Evolutionary conservation across 768 basidiomycete genomes (phyloP), one percentile per base, ranked within the genome.

Genomic region (Suillus weaverae): DNA sequence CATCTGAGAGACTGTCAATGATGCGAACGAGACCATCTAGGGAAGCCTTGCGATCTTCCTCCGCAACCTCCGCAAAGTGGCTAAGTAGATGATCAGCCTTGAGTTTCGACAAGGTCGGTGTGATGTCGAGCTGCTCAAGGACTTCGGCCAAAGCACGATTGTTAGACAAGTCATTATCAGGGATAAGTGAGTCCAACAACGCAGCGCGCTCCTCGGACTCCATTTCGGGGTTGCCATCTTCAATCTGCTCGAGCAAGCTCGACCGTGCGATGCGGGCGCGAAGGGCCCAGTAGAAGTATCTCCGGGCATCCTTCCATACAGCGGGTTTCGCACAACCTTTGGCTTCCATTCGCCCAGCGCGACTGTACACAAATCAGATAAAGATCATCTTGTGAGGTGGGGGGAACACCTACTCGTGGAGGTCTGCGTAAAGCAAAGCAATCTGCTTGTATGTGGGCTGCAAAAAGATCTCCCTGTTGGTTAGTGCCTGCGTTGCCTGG

Each of bases 281-380:
- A 36, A 94, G 84, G 50, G 92, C 87, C 95, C 95, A 97, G 80
- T 97, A 97, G 85, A 98, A 96, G 73, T 89, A 84, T 66, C 95
- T 86, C 65, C 94, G 89, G 62, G 95, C 88, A 61, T 92, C 84
- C 77, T 92, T 94, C 96, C 96, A 98, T 54, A 89, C 85, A 35
- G 87, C 83, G 22, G 93, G 83, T 66, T 89, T 90, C 9, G 96
- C 96, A 69, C 96, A 96, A 20, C 94, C 95, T 80, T 98, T 98
- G 33, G 96, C 96, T 78, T 97, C 94, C 95, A 97, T 97, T 55
- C 96, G 94, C 56, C 95, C 95, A 53, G 87, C 85, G 56, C 96
- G 94, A 78, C 95, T 97, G 72, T 64, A 64, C 62, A 50, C n/a
- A 66, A 46, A 44, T 62, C 39, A 68, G 39, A 66, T 38, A 9